A percentile compares a stretch with the other conserved stretches of the same genome.
phyloP scores from a whole-genome alignment of 257 asterid genomes.

The Solanum arcanum region DNA sequence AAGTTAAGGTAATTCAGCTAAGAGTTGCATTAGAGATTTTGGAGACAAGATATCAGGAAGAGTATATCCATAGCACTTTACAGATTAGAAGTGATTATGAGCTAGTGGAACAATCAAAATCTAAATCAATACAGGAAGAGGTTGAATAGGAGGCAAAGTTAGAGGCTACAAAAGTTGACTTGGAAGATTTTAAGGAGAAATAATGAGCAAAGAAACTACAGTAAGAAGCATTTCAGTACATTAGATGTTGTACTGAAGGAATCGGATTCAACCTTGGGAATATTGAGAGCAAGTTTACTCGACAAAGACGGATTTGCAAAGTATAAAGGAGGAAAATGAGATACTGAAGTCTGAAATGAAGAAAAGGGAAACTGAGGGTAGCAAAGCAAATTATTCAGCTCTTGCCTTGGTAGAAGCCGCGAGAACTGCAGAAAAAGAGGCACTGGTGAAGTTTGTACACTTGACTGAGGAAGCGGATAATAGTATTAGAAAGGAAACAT shows the following conservation, averaged over 20 bases:
- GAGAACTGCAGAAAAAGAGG: conserved; percentile 48
- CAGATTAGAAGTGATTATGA: conserved; percentile 60
- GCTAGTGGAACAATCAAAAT: conserved; percentile 41
- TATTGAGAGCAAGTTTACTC: conserved; percentile 24
- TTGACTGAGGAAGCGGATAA: conserved; percentile 65
- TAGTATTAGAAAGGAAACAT: conserved; percentile 35
- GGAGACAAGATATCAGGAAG: conserved; percentile 57
- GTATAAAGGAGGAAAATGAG: conserved; percentile 45
- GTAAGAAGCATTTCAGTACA: not conserved
- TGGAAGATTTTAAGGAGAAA: conserved; percentile 33
- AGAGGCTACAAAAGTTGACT: conserved; percentile 25
- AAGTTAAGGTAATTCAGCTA: conserved; percentile 32
- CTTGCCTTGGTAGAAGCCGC: conserved; percentile 39
- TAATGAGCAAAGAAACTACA: conserved; percentile 26
- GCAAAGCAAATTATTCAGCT: conserved; percentile 27
- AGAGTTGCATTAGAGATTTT: conserved; percentile 57
- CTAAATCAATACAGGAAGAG: conserved; percentile 32
- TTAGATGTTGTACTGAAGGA: conserved; percentile 15
- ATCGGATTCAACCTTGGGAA: conserved; percentile 25
- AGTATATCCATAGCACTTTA: conserved; percentile 45
- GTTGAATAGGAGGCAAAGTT: conserved; percentile 44
- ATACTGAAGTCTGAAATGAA: conserved; percentile 41
- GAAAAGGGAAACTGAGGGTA: conserved; percentile 30
- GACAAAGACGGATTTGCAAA: conserved; percentile 37
- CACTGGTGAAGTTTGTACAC: conserved; percentile 46